Evolutionary conservation across 129 eudicot genomes (phyloP).

Genomic region (Glebionis coronaria): DNA sequence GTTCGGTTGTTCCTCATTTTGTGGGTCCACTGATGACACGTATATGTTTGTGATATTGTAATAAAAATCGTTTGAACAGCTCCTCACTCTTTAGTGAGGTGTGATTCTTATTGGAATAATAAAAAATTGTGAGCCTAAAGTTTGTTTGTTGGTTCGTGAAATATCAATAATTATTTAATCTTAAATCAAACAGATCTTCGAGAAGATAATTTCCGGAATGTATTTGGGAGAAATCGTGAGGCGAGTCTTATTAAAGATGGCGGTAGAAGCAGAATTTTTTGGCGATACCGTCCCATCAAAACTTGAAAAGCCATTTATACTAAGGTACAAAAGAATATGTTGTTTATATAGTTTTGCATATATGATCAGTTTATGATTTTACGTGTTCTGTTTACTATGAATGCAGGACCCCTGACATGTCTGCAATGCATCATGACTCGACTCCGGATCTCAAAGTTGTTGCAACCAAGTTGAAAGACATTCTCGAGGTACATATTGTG

Average conservation of each 20-base stretch:
- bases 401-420: too few relatives aligned
- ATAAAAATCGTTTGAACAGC: too few relatives aligned
- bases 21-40: neutral
- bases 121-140: too few relatives aligned
- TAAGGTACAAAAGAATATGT: slow-evolving; percentile 40
- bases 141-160: too few relatives aligned
- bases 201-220: slow-evolving; percentile 83
- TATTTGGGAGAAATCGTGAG: slow-evolving; percentile 85
- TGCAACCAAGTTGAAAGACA: slow-evolving; percentile 71
- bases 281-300: slow-evolving; percentile 75
- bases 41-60: too few relatives aligned
- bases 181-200: slow-evolving; percentile 48
- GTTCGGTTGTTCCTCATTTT: neutral
- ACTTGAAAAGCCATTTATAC: slow-evolving; percentile 61
- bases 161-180: too few relatives aligned
- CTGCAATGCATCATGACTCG: too few relatives aligned
- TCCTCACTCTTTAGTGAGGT: too few relatives aligned
- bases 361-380: neutral
- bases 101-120: too few relatives aligned
- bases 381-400: neutral
- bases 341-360: slow-evolving; percentile 9
- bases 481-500: slow-evolving; percentile 58
- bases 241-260: slow-evolving; percentile 69
- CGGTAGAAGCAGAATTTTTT: slow-evolving; percentile 68
- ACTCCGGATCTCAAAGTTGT: slow-evolving; percentile 90